Conservation (phyloP, 805 yeast species). For the Saccharomycopsis sp. region DNA sequence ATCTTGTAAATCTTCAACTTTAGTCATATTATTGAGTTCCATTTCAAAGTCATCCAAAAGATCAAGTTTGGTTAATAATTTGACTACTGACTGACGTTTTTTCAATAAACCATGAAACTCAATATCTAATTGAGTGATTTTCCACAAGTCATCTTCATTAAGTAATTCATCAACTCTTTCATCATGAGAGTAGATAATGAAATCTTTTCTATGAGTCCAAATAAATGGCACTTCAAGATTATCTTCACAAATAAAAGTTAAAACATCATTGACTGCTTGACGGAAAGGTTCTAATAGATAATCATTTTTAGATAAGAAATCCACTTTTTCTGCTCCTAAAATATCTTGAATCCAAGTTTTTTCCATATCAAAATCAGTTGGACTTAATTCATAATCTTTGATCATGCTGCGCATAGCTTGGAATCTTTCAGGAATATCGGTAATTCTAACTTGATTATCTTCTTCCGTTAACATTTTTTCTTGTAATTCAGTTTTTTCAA, state of each 20-base stretch:
- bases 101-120: slow-evolving; percentile 80
- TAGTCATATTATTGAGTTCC: slow-evolving; percentile 42
- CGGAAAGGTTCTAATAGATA: slow-evolving; percentile 40
- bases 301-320: slow-evolving; percentile 25
- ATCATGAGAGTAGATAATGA: slow-evolving; percentile 53
- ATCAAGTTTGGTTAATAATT: slow-evolving; percentile 42
- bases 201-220: slow-evolving; percentile 92
- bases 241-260: slow-evolving; percentile 64
- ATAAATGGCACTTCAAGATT: slow-evolving; percentile 88
- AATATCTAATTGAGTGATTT: slow-evolving; percentile 74
- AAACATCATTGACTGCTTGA: slow-evolving; percentile 60
- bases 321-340: slow-evolving; percentile 25
- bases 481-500: slow-evolving; percentile 87
- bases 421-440: slow-evolving; percentile 87
- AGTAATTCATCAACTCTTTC: slow-evolving; percentile 40
- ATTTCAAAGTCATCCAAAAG: slow-evolving; percentile 49
- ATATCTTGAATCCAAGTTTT: slow-evolving; percentile 72
- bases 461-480: slow-evolving; percentile 86
- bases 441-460: slow-evolving; percentile 77
- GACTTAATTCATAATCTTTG: slow-evolving; percentile 48
- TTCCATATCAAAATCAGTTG: slow-evolving; percentile 60
- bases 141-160: slow-evolving; percentile 85
- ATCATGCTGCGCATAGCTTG: slow-evolving; percentile 62
- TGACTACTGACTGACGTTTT: slow-evolving; percentile 54
- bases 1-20: slow-evolving; percentile 79